phyloP scores from a whole-genome alignment of 176 grass and related monocot species.

The Zizania latifolia region DNA sequence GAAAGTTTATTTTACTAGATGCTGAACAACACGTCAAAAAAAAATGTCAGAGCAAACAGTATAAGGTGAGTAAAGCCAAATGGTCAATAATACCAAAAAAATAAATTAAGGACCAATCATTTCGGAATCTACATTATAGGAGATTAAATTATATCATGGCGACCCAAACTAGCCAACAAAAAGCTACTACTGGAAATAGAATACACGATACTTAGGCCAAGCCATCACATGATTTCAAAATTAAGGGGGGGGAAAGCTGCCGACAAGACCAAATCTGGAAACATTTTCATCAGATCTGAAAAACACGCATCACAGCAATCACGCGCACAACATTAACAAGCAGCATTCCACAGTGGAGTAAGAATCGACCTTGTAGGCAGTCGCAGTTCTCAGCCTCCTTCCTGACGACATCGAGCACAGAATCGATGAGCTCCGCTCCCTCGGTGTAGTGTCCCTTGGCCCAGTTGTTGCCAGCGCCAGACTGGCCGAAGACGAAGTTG shows the following conservation, averaged over 20 bases:
- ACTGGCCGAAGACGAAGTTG: constrained; percentile 81
- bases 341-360: neutral
- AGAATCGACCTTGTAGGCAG: constrained; percentile 71
- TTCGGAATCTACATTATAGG: neutral
- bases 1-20: neutral
- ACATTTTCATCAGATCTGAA: neutral
- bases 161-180: neutral
- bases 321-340: constrained; percentile 1
- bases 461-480: constrained; percentile 84
- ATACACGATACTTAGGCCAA: constrained; percentile 1
- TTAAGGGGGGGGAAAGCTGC: neutral
- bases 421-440: constrained; percentile 85
- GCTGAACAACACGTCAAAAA: neutral
- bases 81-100: neutral
- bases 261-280: constrained; percentile 7
- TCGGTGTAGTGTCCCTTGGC: constrained; percentile 90
- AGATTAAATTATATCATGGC: neutral
- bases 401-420: constrained; percentile 75
- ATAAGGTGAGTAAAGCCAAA: too few species aligned
- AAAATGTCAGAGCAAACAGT: neutral
- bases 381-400: constrained; percentile 94
- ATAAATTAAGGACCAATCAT: neutral
- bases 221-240: neutral
- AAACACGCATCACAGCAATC: neutral
- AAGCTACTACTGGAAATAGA: neutral